Evolutionary conservation across 2,329 filamentous ascomycete genomes (phyloP), one percentile per base, ranked within the genome.

Genomic region (Zasmidium citrigriseum): DNA sequence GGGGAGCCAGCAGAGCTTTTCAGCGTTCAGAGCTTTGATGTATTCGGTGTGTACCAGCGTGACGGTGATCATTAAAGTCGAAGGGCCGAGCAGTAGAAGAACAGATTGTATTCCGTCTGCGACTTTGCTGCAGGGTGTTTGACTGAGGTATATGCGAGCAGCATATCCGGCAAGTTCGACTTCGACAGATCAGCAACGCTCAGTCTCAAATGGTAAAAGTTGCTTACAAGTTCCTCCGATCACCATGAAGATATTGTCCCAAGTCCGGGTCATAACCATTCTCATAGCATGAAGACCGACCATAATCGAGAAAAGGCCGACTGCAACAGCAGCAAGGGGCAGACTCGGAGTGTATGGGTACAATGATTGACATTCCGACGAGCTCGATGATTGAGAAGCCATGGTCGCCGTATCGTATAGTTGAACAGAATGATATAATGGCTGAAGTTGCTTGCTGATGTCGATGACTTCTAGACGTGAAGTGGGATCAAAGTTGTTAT

Each of bases 51-150:
- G 55, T 3, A 18, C 24, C 9, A 52, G 16, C 1, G 47, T 46
- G 12, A 61, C 46, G 3, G 58, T 61, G 44, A 57, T 57, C 55
- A 61, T 58, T 11, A 61, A 41, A 3, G 54, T 23, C 4, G 51
- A 46, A 7, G 55, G 58, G 2, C 58, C 55, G 18, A 60, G 46
- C 3, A 57, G 58, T 12, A 60, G 24, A 10, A 60, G 46, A 21
- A 57, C 54, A 10, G 46, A 21, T 46, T 60, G 55, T 2, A 38
- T 51, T 18, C 45, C 55, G 23, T 45, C 51, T 22, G 55, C 46
- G 24, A 23, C 16, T 34, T 55, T 57, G 23, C 41, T 52, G 48
- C 55, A 57, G 12, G 29, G n/a, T 21, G 57, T 44, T 23, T 44
- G 41, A n/a, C 29, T 44, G 1, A 46, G 50, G 27, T 47, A 57